Percentiles rank a stretch among this genome's conserved stretches.
These are phyloP conservation scores for Kalmanozyma brasiliensis DNA, from an alignment of 1,284 basidiomycete species.

Conservation along the genomic window DNA sequence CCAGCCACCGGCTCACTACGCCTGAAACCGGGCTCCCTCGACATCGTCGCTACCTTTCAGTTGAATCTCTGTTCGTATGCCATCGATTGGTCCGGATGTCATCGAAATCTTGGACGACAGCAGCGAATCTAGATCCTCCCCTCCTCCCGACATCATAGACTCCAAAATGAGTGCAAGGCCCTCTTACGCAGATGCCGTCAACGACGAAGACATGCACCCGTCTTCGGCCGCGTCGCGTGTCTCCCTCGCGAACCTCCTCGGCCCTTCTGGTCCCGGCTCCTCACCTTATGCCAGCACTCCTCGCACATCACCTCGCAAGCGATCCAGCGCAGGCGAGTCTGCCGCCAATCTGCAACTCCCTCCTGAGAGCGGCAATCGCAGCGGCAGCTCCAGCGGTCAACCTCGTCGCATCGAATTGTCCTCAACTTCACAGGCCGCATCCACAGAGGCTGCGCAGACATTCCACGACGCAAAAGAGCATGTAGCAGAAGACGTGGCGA, in stretches of 20 bases:
- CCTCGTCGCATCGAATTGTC: conserved; percentile 16
- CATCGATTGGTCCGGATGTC: conserved; percentile 16
- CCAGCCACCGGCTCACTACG: not conserved
- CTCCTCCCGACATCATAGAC: conserved; percentile 15
- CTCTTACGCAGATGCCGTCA: conserved; percentile 8
- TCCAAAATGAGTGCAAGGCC: conserved; percentile 28
- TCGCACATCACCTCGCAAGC: conserved; percentile 43
- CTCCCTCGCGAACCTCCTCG: conserved; percentile 43
- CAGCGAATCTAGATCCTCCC: conserved; percentile 33
- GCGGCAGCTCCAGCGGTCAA: conserved; percentile 7
- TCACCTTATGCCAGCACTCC: conserved; percentile 35
- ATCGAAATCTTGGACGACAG: conserved; percentile 26
- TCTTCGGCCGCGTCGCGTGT: conserved; percentile 43
- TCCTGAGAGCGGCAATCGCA: conserved; percentile 7
- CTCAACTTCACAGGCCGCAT: conserved; percentile 9
- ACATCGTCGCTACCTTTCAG: not conserved
- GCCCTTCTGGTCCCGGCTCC: conserved; percentile 40
- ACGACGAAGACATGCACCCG: conserved; percentile 37
- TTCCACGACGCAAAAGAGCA: conserved; percentile 32
- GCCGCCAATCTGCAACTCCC: conserved; percentile 17
- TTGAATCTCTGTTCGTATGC: conserved; percentile 14
- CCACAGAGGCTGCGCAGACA: conserved; percentile 10
- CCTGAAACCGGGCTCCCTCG: not conserved
- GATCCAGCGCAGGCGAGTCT: conserved; percentile 27
- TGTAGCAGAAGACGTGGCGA: conserved; percentile 17